A percentile compares a stretch with the other conserved stretches of the same genome.
phyloP scores from a whole-genome alignment of 192 early-diverging fungal species.

The Coemansia sp. region DNA sequence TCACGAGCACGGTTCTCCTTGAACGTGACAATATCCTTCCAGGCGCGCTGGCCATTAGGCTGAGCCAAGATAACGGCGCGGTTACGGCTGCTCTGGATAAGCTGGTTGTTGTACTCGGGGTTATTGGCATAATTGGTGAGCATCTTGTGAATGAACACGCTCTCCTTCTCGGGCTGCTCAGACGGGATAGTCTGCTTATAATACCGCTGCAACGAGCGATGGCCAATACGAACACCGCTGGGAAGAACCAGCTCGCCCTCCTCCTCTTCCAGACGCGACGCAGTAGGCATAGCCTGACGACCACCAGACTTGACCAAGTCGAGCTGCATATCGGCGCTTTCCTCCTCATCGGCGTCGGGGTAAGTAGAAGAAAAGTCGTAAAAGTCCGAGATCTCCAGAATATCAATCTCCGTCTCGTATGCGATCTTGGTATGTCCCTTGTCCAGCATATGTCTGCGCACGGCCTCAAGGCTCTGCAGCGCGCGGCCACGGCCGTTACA shows the following conservation, averaged over 20 bases:
- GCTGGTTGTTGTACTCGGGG: constrained; percentile 39
- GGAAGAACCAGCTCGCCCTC: constrained; percentile 89
- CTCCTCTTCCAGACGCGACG: constrained; percentile 67
- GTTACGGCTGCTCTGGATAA: constrained; percentile 33
- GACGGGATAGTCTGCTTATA: constrained; percentile 77
- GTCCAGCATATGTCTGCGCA: constrained; percentile 93
- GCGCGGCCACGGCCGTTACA: constrained; percentile 91
- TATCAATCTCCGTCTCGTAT: constrained; percentile 92
- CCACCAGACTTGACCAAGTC: constrained; percentile 35
- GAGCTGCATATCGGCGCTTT: constrained; percentile 51
- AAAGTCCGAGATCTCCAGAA: constrained; percentile 90
- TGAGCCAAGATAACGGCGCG: constrained; percentile 45
- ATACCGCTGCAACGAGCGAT: constrained; percentile 78
- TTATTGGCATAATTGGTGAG: constrained; percentile 68
- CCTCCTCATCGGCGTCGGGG: constrained; percentile 59
- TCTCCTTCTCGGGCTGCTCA: constrained; percentile 67
- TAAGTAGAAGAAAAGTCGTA: constrained; percentile 95
- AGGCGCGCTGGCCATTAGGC: constrained; percentile 42
- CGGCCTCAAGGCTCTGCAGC: constrained; percentile 85
- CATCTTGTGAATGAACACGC: constrained; percentile 78
- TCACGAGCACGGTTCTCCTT: constrained; percentile 63
- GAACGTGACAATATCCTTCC: constrained; percentile 55
- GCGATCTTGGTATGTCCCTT: constrained; percentile 97
- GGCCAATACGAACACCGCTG: constrained; percentile 78
- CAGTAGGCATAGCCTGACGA: constrained; percentile 16